Evolutionary conservation across 108 stramenopile species (phyloP).

Genomic region (Parmales sp.): DNA sequence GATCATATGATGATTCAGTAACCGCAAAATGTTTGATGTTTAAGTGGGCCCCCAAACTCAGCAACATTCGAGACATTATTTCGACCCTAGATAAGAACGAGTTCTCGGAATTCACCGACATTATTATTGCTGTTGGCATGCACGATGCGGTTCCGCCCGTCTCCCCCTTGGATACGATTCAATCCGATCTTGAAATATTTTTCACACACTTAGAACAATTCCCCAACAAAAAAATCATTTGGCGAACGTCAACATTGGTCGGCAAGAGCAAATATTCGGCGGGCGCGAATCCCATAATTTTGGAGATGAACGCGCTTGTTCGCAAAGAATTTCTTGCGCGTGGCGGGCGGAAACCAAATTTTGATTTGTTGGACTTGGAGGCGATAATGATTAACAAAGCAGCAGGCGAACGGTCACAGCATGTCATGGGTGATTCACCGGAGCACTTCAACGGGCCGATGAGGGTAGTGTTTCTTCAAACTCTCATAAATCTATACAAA

Average conservation of each 20-base stretch:
- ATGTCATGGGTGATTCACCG: no score
- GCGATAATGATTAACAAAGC: not conserved
- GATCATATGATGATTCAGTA: not conserved
- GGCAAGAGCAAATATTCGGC: not conserved
- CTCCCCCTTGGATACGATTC: not conserved
- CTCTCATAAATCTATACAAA: not conserved
- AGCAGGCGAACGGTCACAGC: no score
- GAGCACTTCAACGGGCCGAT: no score
- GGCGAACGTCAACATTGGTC: no score
- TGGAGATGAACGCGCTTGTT: not conserved
- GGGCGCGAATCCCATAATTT: not conserved
- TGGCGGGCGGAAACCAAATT: not conserved
- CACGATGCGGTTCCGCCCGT: not conserved
- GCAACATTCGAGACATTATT: not conserved
- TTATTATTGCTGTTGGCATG: not conserved
- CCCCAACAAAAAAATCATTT: not conserved
- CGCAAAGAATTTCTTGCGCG: not conserved
- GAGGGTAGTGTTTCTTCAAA: not conserved
- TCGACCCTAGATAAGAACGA: not conserved
- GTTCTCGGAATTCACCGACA: not conserved
- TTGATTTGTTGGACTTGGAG: not conserved
- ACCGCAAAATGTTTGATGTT: not conserved
- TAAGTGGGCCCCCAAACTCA: not conserved
- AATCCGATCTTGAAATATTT: not conserved
- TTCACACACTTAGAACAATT: no score